Evolutionary conservation across 163 green algal genomes (phyloP), one percentile per base, ranked within the genome.

Genomic region (Scenedesmus sp.): DNA sequence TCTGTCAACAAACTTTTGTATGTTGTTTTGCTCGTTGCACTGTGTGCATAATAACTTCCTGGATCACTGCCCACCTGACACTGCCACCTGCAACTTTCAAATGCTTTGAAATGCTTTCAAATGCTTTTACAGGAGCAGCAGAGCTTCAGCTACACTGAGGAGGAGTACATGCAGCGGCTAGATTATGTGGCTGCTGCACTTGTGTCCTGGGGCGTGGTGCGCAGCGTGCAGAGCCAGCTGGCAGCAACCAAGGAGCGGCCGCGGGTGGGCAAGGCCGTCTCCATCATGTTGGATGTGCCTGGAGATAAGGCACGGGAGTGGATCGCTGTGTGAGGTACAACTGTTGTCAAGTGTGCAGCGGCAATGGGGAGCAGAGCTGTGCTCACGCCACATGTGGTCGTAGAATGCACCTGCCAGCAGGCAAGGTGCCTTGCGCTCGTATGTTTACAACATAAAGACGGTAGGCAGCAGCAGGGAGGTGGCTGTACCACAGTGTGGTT

Each of bases 261-360:
- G 5, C 79, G 93, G 56, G 90, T 94, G 10, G 93, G 93, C 76
- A 95, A 94, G 79, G 93, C 93, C 9, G 90, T 94, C 23, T 91
- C 74, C 54, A 91, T 95, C n/a, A 92, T 94, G 26, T 60, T 95
- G 56, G 92, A 95, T 56, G 76, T 95, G 15, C 62, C 92, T n/a
- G 86, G 91, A 34, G 87, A 94, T 4, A 88, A 84, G 6, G 88
- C 92, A 0, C 57, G 57, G 5, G 93, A 95, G 54, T 95, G 90
- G 90, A 85, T 92, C 34, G 89, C 81, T n/a, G n/a, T 60, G 6
- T 92, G 81, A 88, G 26, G 26, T 26, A 26, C 26, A 26, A 26
- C 26, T 26, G 26, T 26, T 26, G 26, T 26, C 26, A 26, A 26
- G 26, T 26, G 26, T 26, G 26, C 26, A 26, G 59, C 59, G 7